Evolutionary conservation across 2,329 filamentous ascomycete genomes (phyloP).

Genomic region (Calonectria pseudoturangicola): DNA sequence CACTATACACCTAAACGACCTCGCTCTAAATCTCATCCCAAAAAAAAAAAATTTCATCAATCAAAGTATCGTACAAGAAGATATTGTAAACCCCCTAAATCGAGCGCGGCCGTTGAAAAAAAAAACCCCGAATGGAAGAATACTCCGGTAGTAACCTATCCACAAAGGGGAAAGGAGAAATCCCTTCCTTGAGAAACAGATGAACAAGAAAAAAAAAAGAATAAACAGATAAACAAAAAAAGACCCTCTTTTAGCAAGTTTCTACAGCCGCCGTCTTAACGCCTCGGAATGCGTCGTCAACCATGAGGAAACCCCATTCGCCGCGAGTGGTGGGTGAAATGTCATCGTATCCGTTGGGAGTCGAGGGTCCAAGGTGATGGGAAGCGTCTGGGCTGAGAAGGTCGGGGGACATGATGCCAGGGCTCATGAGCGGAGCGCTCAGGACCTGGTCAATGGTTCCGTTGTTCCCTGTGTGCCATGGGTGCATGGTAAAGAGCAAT

Average conservation of each 20-base stretch:
- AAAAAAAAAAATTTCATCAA: slow-evolving; percentile 13
- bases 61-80: slow-evolving; percentile 36
- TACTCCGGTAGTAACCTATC: neutral
- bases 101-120: neutral
- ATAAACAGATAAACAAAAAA: neutral
- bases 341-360: slow-evolving; percentile 77
- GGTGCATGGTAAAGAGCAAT: slow-evolving; percentile 51
- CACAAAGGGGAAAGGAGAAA: slow-evolving; percentile 30
- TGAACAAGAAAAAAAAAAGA: neutral
- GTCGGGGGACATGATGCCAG: slow-evolving; percentile 45
- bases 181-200: slow-evolving; percentile 19
- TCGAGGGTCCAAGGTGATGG: slow-evolving; percentile 67
- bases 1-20: slow-evolving; percentile 32
- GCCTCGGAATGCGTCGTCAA: slow-evolving; percentile 65
- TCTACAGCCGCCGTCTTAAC: slow-evolving; percentile 70
- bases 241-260: slow-evolving; percentile 43
- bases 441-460: slow-evolving; percentile 68
- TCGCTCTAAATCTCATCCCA: slow-evolving; percentile 28
- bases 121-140: neutral
- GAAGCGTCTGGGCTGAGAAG: slow-evolving; percentile 49
- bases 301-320: slow-evolving; percentile 78
- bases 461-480: slow-evolving; percentile 52
- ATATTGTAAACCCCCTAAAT: slow-evolving; percentile 14
- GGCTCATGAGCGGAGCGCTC: slow-evolving; percentile 50
- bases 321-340: slow-evolving; percentile 77